A percentile compares a stretch with the other conserved stretches of the same genome.
These are phyloP conservation scores for Pyronema omphalodes DNA, from an alignment of 495 filamentous ascomycete genomes.

Conservation along the genomic window DNA sequence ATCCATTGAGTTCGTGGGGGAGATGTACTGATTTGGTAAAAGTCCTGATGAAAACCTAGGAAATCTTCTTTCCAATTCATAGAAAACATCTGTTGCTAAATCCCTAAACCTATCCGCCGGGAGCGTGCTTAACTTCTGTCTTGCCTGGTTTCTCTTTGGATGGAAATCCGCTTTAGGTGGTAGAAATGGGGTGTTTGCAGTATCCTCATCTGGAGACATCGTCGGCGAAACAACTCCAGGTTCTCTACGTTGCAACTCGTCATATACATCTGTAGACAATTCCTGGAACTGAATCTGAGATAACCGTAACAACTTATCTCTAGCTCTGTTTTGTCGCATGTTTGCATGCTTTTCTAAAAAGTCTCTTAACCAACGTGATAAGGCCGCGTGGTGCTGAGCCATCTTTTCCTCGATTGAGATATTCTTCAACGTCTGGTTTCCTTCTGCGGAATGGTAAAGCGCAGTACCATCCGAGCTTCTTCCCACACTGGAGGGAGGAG, in stretches of 20 bases:
- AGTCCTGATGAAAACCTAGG: constrained; percentile 44
- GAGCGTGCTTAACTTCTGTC: constrained; percentile 79
- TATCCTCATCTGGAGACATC: constrained; percentile 22
- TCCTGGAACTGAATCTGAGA: constrained; percentile 89
- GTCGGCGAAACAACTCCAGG: constrained; percentile 30
- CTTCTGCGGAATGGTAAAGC: constrained; percentile 43
- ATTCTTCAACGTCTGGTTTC: constrained; percentile 26
- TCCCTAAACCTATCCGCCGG: constrained; percentile 71
- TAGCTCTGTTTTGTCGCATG: constrained; percentile 62
- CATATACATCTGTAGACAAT: constrained; percentile 91
- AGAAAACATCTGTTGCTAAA: constrained; percentile 87
- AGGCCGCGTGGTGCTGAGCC: constrained; percentile 59
- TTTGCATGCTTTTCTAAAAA: constrained; percentile 37
- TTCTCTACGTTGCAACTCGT: constrained; percentile 69
- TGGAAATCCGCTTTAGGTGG: constrained; percentile 76
- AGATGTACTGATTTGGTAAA: constrained; percentile 29
- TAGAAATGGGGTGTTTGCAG: constrained; percentile 41
- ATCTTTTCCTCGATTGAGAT: constrained; percentile 48
- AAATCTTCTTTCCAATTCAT: constrained; percentile 78
- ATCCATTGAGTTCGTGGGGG: constrained; percentile 33
- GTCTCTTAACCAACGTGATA: constrained; percentile 50
- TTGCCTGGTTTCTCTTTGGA: constrained; percentile 88
- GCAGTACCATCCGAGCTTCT: constrained; percentile 59
- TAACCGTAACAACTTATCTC: constrained; percentile 79
- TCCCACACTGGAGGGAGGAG: constrained; percentile 71